A percentile compares a stretch with the other conserved stretches of the same genome.
These are phyloP conservation scores for Garcia nutans DNA, from an alignment of 345 rosid genomes.

Conservation along the genomic window DNA sequence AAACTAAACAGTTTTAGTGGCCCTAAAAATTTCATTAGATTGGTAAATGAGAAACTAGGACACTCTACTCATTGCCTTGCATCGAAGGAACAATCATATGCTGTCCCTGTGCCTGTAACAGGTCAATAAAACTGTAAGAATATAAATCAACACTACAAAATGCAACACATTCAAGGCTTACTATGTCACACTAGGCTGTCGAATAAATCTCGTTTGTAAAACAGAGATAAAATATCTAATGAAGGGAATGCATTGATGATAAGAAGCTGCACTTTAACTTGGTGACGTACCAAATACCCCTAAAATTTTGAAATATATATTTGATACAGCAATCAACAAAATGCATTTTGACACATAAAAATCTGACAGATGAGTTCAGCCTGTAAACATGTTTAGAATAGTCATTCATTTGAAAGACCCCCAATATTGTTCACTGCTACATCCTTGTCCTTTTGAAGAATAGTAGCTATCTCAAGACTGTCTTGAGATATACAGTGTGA, in stretches of 20 bases:
- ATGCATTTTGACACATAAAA: background rate
- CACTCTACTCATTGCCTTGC: slow-evolving; percentile 50
- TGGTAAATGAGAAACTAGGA: slow-evolving; percentile 4
- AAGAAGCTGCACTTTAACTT: background rate
- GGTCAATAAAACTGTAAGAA: slow-evolving; percentile 10
- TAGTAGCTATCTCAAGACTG: background rate
- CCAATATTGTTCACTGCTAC: background rate
- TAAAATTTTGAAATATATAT: no score
- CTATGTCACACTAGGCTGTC: no score
- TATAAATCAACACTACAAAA: background rate
- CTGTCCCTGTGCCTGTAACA: slow-evolving; percentile 49
- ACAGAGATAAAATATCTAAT: background rate
- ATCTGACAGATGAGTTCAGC: background rate
- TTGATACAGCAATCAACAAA: background rate
- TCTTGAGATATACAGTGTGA: background rate
- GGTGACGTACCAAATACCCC: background rate
- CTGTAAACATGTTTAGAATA: background rate
- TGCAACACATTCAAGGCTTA: background rate
- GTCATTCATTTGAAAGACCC: background rate
- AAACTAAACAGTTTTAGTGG: slow-evolving; percentile 27
- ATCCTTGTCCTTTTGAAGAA: background rate
- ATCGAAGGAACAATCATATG: slow-evolving; percentile 49
- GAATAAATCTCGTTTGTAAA: no score
- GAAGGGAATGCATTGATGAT: background rate
- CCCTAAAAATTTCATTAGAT: slow-evolving; percentile 19